phyloP scores from a whole-genome alignment of 495 filamentous ascomycete species.

The Delitschia confertaspora region DNA sequence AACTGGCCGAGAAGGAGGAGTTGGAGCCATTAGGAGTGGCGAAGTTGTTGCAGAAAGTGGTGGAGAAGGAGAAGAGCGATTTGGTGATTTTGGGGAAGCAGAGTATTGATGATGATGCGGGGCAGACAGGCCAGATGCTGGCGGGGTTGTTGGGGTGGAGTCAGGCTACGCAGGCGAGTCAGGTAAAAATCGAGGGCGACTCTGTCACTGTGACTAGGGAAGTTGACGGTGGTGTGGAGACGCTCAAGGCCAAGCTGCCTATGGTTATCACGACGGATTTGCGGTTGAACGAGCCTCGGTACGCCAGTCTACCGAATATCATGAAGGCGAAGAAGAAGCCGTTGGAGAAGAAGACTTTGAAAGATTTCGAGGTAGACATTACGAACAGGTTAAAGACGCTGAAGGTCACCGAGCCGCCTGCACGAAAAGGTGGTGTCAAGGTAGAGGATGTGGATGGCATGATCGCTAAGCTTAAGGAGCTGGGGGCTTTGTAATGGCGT shows the following conservation, averaged over 20 bases:
- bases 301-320: slow-evolving; percentile 92
- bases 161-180: slow-evolving; percentile 86
- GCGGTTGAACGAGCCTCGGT: slow-evolving; percentile 87
- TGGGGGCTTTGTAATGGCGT: slow-evolving; percentile 88
- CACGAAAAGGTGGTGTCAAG: slow-evolving; percentile 87
- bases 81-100: slow-evolving; percentile 93
- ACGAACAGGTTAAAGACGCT: slow-evolving; percentile 73
- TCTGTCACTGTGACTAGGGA: slow-evolving; percentile 69
- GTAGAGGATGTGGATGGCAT: slow-evolving; percentile 94
- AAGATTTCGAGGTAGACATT: slow-evolving; percentile 62
- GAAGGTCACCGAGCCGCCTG: slow-evolving; percentile 73
- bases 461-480: slow-evolving; percentile 84
- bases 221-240: slow-evolving; percentile 93
- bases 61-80: slow-evolving; percentile 74
- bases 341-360: slow-evolving; percentile 78
- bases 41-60: slow-evolving; percentile 72
- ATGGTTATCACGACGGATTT: slow-evolving; percentile 93
- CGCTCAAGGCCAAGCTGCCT: slow-evolving; percentile 70
- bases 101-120: slow-evolving; percentile 92
- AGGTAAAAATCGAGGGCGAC: slow-evolving; percentile 61
- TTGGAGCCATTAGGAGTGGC: slow-evolving; percentile 89
- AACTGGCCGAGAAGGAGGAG: slow-evolving; percentile 51
- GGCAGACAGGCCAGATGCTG: slow-evolving; percentile 97
- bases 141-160: slow-evolving; percentile 85
- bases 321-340: slow-evolving; percentile 99